Conservation (phyloP, 1,284 basidiomycete species). For the Cronartium ribicola region DNA sequence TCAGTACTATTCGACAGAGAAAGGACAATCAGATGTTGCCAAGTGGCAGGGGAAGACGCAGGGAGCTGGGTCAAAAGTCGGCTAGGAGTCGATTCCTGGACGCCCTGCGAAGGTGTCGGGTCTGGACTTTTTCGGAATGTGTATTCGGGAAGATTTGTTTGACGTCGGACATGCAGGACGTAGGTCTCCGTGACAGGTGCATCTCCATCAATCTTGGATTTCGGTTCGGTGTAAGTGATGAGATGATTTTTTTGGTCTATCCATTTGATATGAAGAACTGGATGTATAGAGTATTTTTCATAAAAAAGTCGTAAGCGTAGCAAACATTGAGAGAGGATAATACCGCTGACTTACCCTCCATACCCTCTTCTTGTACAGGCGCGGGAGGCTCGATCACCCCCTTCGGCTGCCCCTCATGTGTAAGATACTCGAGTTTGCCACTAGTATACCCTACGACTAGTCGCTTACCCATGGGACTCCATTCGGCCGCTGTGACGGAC, state of each 20-base stretch:
- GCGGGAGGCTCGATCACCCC: slow-evolving; percentile 30
- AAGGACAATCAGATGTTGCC: slow-evolving; percentile 17
- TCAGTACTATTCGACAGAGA: slow-evolving; percentile 28
- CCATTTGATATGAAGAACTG: slow-evolving; percentile 40
- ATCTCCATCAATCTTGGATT: slow-evolving; percentile 9
- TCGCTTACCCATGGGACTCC: slow-evolving; percentile 42
- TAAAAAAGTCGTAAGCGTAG: neutral
- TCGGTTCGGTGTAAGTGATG: slow-evolving; percentile 16
- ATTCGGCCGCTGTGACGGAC: slow-evolving; percentile 27
- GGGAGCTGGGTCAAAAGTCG: slow-evolving; percentile 9
- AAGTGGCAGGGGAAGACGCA: slow-evolving; percentile 9
- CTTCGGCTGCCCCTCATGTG: slow-evolving; percentile 36
- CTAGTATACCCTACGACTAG: slow-evolving; percentile 24
- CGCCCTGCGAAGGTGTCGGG: slow-evolving; percentile 18
- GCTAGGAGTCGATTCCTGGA: neutral
- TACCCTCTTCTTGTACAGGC: slow-evolving; percentile 8
- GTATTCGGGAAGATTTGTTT: neutral
- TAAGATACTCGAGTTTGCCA: slow-evolving; percentile 31
- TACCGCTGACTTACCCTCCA: slow-evolving; percentile 18
- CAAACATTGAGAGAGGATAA: neutral
- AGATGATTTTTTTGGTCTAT: slow-evolving; percentile 35
- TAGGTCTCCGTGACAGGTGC: slow-evolving; percentile 12
- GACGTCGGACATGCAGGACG: slow-evolving; percentile 22
- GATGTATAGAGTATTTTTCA: neutral
- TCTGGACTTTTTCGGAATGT: slow-evolving; percentile 12